Evolutionary conservation across 106 monocot species (phyloP).

Genomic region (Acanthochlamys bracteata): DNA sequence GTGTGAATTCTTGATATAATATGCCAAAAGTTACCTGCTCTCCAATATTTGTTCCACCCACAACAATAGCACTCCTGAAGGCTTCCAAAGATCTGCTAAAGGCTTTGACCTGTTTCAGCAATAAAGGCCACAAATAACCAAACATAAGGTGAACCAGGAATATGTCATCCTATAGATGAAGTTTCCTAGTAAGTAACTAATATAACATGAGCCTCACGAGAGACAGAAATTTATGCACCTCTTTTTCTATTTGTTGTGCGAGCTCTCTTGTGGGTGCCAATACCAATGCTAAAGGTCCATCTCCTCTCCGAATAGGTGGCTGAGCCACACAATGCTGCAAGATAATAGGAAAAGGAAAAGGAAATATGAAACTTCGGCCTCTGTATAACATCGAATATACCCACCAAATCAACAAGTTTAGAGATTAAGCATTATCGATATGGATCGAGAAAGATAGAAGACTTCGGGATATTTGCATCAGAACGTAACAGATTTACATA

Average conservation of each 20-base stretch:
- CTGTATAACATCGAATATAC: no score
- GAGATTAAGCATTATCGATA: no score
- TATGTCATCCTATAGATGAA: no score
- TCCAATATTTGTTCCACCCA: constrained; percentile 54
- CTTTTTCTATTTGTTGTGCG: constrained; percentile 63
- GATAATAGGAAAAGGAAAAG: neutral
- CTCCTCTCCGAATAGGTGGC: constrained; percentile 30
- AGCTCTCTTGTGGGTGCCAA: constrained; percentile 63
- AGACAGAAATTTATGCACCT: constrained; percentile 18
- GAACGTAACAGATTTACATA: no score
- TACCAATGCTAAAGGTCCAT: constrained; percentile 57
- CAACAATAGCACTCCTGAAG: constrained; percentile 43
- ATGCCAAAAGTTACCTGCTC: constrained; percentile 31
- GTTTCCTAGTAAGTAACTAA: no score
- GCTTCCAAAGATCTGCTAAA: constrained; percentile 47
- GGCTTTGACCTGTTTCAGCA: constrained; percentile 43
- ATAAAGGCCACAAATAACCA: constrained; percentile 1
- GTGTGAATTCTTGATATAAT: no score
- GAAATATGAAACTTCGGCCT: no score
- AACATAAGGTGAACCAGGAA: no score
- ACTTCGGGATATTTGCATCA: no score
- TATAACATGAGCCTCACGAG: no score
- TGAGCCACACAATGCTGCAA: constrained; percentile 56
- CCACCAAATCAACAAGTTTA: no score
- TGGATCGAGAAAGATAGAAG: no score